These are phyloP conservation scores for Sutorius eximius DNA, from an alignment of 1,284 basidiomycete genomes.

Conservation along the genomic window DNA sequence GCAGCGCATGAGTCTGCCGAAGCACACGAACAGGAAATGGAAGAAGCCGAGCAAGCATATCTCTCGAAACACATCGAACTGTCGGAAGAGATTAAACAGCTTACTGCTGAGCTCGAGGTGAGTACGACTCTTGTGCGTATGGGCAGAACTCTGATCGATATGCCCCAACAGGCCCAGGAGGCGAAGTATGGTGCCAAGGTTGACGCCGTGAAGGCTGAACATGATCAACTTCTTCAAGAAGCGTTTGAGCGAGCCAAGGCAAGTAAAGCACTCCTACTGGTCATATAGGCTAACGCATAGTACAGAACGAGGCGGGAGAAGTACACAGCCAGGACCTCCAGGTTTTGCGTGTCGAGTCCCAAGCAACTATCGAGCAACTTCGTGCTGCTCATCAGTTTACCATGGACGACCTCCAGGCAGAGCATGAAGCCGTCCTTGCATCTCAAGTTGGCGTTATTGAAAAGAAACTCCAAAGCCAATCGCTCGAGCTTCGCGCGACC, in stretches of 20 bases:
- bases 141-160: background rate
- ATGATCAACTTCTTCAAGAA: constrained; percentile 61
- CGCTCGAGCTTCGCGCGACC: constrained; percentile 75
- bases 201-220: constrained; percentile 64
- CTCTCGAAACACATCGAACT: constrained; percentile 54
- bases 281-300: constrained; percentile 5
- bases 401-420: constrained; percentile 58
- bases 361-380: constrained; percentile 67
- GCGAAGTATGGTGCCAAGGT: constrained; percentile 65
- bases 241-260: constrained; percentile 80
- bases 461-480: constrained; percentile 62
- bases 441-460: constrained; percentile 57
- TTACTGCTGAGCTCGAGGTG: constrained; percentile 66
- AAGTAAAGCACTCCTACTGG: constrained; percentile 12
- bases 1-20: constrained; percentile 46
- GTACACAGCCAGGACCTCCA: constrained; percentile 71
- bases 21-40: constrained; percentile 48
- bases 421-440: constrained; percentile 59
- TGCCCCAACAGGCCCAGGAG: constrained; percentile 57
- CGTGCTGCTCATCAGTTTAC: constrained; percentile 57
- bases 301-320: constrained; percentile 64
- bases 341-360: constrained; percentile 62
- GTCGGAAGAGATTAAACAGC: constrained; percentile 54
- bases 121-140: constrained; percentile 13
- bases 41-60: constrained; percentile 50